Base-by-base conservation (phyloP, 23 red algal genomes). In the Gracilaria vermiculophylla region DNA sequence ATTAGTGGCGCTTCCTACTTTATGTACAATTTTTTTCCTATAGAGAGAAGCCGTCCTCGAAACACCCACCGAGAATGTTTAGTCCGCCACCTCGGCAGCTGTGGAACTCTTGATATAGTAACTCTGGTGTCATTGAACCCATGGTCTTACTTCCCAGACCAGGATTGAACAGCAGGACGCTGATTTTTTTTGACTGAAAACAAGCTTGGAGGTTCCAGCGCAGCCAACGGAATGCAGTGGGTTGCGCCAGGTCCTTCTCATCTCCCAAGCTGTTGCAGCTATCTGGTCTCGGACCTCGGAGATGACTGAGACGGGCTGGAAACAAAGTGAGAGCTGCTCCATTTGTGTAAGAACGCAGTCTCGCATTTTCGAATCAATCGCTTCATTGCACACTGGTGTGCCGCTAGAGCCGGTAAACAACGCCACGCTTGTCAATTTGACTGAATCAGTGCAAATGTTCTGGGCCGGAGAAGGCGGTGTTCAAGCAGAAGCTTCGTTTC, bases 141-240 rank as follows among this genome's bases (percentile, higher is more conserved):
- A 29, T 86, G n/a, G 24, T 2, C 0, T 39, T 71, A 27, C 5
- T 62, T 1, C 65, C 78, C 1, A 16, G 47, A 11, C 44, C 40
- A 7, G 54, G 29, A 24, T 19, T 77, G 2, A 53, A 65, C 50
- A 77, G 44, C 33, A 24, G 80, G 17, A 13, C 81, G 27, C 33
- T 65, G 35, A 8, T 12, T 11, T 20, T 79, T 32, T 42, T 86
- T 20, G n/a, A 47, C 40, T 0, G 91, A 81, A 52, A 65, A 48
- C 6, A 81, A 70, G 53, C 73, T 94, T 23, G 91, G 91, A 12
- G 91, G 91, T 17, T 36, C 79, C 16, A 82, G 76, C 33, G 49
- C 80, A 14, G 66, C 86, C 24, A 94, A 94, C 66, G 79, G 64
- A 32, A 76, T 62, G 76, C 89, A 92, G 64, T 82, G 37, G 34